phyloP scores from a whole-genome alignment of 495 filamentous ascomycete genomes.

The Penicillium dipodomyicola region DNA sequence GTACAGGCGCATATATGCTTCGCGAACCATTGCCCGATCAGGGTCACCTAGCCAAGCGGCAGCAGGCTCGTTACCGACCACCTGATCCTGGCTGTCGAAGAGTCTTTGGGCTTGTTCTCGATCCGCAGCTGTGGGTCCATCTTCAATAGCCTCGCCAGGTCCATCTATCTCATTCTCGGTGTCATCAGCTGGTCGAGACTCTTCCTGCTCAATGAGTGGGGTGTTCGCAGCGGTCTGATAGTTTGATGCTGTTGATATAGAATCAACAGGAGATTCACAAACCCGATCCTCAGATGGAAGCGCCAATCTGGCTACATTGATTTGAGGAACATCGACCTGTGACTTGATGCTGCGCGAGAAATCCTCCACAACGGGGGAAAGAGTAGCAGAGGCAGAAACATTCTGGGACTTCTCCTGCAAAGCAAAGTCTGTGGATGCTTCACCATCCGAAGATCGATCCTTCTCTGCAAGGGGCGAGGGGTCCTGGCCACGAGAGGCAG shows the following conservation, averaged over 20 bases:
- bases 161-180: constrained; percentile 22
- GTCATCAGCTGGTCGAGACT: constrained; percentile 23
- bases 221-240: constrained; percentile 52
- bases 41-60: constrained; percentile 85
- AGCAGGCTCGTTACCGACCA: constrained; percentile 70
- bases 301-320: constrained; percentile 20
- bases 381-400: constrained; percentile 17
- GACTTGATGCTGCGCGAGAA: constrained; percentile 29
- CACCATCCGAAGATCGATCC: constrained; percentile 33
- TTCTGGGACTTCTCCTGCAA: constrained; percentile 26
- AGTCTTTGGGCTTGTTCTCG: constrained; percentile 74
- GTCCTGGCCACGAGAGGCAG: constrained; percentile 32
- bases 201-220: constrained; percentile 35
- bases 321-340: constrained; percentile 22
- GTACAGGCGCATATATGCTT: constrained; percentile 89
- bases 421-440: constrained; percentile 22
- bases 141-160: constrained; percentile 25
- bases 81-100: constrained; percentile 80
- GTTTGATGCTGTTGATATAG: constrained; percentile 43
- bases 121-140: constrained; percentile 54
- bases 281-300: constrained; percentile 21
- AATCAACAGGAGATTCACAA: constrained; percentile 32
- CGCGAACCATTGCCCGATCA: constrained; percentile 62
- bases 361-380: constrained; percentile 35
- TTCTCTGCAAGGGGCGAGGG: constrained; percentile 52